These are phyloP conservation scores for Boletus calvinii DNA, from an alignment of 1,284 basidiomycete genomes.

Conservation along the genomic window DNA sequence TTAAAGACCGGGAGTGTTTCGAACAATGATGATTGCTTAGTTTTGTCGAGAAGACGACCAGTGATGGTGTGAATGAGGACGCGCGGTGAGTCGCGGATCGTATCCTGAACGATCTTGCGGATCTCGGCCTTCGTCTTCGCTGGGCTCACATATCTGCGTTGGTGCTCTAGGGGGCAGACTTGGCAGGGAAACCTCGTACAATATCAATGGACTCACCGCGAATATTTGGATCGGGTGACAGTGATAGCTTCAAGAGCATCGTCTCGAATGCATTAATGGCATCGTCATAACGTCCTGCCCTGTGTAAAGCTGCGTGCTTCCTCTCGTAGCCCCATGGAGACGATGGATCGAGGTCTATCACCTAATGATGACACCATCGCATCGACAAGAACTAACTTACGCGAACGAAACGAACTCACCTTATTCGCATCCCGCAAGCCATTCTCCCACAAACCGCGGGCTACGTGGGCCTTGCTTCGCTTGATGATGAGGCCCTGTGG, in stretches of 20 bases:
- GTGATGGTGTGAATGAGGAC: neutral
- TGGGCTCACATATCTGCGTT: neutral
- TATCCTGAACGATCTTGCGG: neutral
- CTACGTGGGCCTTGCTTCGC: neutral
- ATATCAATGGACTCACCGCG: neutral
- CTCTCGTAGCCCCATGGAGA: no score
- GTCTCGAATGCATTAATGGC: neutral
- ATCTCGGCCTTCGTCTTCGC: neutral
- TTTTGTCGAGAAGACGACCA: no score
- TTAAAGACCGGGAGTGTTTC: neutral
- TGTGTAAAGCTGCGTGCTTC: no score
- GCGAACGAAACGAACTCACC: neutral
- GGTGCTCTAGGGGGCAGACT: neutral
- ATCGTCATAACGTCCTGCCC: neutral
- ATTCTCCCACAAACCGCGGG: neutral
- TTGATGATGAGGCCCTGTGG: no score
- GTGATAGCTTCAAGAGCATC: no score
- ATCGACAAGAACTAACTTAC: neutral
- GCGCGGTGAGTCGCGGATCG: neutral
- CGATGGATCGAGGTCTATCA: no score
- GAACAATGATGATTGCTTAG: neutral
- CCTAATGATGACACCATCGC: no score
- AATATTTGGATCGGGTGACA: no score
- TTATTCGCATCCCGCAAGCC: neutral
- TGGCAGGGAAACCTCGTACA: neutral